phyloP scores from a whole-genome alignment of 108 stramenopile genomes.

The Chaetoceros tenuissimus region DNA sequence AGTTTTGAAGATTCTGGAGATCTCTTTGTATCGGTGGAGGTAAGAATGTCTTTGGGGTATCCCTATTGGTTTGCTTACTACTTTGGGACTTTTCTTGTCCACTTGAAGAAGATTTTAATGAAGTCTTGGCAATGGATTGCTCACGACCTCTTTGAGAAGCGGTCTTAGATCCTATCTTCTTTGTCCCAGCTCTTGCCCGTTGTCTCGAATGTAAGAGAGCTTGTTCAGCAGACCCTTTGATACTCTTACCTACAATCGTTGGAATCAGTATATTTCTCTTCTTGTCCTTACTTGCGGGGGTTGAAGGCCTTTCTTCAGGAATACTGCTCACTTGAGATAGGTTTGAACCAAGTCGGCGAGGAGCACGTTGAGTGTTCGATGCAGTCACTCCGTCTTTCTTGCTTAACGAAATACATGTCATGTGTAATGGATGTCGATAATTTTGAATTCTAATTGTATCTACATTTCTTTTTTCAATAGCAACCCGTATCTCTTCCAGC shows the following conservation, averaged over 20 bases:
- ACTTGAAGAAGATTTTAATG: neutral
- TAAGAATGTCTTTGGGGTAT: neutral
- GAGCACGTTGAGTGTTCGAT: neutral
- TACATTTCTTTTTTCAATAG: neutral
- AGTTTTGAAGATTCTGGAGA: neutral
- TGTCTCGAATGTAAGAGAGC: slow-evolving; percentile 51
- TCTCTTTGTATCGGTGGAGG: neutral
- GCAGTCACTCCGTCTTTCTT: slow-evolving; percentile 1
- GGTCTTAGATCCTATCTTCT: neutral
- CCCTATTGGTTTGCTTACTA: neutral
- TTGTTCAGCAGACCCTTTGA: slow-evolving; percentile 72
- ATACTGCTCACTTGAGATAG: neutral
- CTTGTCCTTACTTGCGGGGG: neutral
- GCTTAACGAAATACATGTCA: neutral
- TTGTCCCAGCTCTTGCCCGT: slow-evolving; percentile 23
- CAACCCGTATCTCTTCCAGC: neutral
- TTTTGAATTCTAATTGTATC: neutral
- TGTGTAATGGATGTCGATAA: neutral
- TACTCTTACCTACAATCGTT: slow-evolving; percentile 66
- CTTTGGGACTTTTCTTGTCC: neutral
- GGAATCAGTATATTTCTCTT: slow-evolving; percentile 41
- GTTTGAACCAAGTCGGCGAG: slow-evolving; percentile 3
- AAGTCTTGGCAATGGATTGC: too few species aligned
- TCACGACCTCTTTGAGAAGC: too few species aligned
- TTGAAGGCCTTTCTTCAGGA: neutral